These are phyloP conservation scores for Aegle marmelos DNA, from an alignment of 345 rosid genomes.

Conservation along the genomic window DNA sequence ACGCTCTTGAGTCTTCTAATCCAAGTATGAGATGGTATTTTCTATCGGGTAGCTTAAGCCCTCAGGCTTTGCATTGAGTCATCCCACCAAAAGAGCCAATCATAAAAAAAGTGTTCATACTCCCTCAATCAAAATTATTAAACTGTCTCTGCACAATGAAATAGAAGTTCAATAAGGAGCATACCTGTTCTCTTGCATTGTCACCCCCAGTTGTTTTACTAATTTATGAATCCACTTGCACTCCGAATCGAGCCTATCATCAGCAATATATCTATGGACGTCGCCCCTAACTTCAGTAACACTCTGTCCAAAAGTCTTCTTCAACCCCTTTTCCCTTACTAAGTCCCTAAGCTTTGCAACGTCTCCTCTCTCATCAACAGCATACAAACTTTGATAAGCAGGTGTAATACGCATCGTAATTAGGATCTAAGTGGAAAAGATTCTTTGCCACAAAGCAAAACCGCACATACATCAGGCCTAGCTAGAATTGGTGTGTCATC, in stretches of 20 bases:
- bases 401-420: conserved; percentile 52
- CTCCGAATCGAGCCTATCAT: conserved; percentile 38
- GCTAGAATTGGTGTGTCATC: conserved; percentile 40
- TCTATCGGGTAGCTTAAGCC: too few relatives aligned
- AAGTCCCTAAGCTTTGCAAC: conserved; percentile 37
- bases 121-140: background rate
- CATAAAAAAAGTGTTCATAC: background rate
- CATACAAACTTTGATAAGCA: conserved; percentile 58
- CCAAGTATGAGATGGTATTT: too few relatives aligned
- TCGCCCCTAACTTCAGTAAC: conserved; percentile 33
- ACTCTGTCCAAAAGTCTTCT: conserved; percentile 41
- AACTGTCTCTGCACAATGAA: background rate
- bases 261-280: conserved; percentile 46
- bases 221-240: conserved; percentile 33
- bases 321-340: conserved; percentile 43
- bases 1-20: too few relatives aligned
- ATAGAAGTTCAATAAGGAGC: conserved; percentile 4
- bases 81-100: too few relatives aligned
- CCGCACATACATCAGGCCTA: conserved; percentile 46
- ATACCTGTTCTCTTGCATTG: conserved; percentile 21
- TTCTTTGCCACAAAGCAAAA: conserved; percentile 50
- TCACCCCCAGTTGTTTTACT: conserved; percentile 36
- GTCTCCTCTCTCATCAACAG: conserved; percentile 43
- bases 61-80: too few relatives aligned
- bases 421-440: conserved; percentile 44